These are phyloP conservation scores for Tulasnella sp. DNA, from an alignment of 768 basidiomycete species.

Conservation along the genomic window DNA sequence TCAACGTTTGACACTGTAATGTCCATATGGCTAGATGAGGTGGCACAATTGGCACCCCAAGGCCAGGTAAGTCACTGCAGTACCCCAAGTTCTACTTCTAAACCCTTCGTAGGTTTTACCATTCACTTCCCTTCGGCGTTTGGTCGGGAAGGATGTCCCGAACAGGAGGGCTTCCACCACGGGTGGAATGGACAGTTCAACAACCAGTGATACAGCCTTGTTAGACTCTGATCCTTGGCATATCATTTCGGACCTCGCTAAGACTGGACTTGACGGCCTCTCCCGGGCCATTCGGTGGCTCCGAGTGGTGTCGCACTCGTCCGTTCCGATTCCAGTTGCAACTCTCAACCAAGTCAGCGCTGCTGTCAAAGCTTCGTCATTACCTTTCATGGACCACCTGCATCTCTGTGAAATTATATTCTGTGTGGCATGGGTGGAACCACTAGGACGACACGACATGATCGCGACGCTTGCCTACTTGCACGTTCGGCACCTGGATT, in stretches of 20 bases:
- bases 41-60: slow-evolving; percentile 26
- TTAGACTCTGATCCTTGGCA: slow-evolving; percentile 47
- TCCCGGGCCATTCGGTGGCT: slow-evolving; percentile 51
- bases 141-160: slow-evolving; percentile 39
- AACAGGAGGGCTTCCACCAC: no score
- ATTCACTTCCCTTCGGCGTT: slow-evolving; percentile 36
- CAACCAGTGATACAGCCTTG: neutral
- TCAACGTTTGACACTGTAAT: slow-evolving; percentile 52
- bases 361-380: slow-evolving; percentile 33
- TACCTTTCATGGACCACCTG: slow-evolving; percentile 40
- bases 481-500: slow-evolving; percentile 38
- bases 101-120: slow-evolving; percentile 15
- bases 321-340: slow-evolving; percentile 50
- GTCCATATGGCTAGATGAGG: slow-evolving; percentile 49
- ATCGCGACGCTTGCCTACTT: slow-evolving; percentile 44
- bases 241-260: slow-evolving; percentile 40
- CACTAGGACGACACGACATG: slow-evolving; percentile 52
- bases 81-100: neutral
- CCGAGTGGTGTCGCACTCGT: slow-evolving; percentile 52
- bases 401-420: slow-evolving; percentile 49
- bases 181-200: neutral
- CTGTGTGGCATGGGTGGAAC: slow-evolving; percentile 53
- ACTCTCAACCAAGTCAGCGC: slow-evolving; percentile 41
- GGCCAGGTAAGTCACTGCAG: neutral
- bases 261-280: slow-evolving; percentile 39